These are phyloP conservation scores for Hirsutella minnesotensis DNA, from an alignment of 2,329 filamentous ascomycete genomes.

Conservation along the genomic window DNA sequence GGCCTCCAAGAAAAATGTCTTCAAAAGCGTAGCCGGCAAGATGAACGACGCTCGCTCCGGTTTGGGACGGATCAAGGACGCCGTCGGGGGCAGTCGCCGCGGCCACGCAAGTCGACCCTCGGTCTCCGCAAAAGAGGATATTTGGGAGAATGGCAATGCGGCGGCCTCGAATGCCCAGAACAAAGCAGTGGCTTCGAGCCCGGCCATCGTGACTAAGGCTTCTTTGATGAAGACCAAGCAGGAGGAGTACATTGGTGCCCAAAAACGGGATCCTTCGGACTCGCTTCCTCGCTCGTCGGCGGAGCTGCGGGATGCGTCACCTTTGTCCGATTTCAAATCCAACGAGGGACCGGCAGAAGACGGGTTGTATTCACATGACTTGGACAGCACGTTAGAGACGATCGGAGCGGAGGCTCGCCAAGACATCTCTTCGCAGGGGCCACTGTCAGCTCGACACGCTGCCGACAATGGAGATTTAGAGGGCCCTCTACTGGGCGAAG, in stretches of 20 bases:
- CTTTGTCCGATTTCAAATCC: constrained; percentile 13
- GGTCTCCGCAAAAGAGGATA: constrained; percentile 36
- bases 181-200: constrained; percentile 20
- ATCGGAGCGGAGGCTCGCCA: constrained; percentile 30
- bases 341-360: constrained; percentile 12
- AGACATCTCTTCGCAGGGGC: constrained; percentile 28
- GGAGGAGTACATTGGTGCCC: constrained; percentile 39
- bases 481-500: constrained; percentile 36
- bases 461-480: constrained; percentile 48
- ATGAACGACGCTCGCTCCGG: constrained; percentile 74
- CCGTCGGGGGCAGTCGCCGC: constrained; percentile 51
- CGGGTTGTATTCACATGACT: constrained; percentile 8
- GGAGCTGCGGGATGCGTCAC: constrained; percentile 14
- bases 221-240: constrained; percentile 56
- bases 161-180: constrained; percentile 7
- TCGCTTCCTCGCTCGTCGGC: constrained; percentile 12
- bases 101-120: constrained; percentile 43
- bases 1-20: constrained; percentile 51
- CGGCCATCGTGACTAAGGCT: constrained; percentile 31
- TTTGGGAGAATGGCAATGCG: constrained; percentile 18
- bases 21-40: constrained; percentile 69
- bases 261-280: constrained; percentile 24
- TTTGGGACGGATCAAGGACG: constrained; percentile 75
- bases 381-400: constrained; percentile 14
- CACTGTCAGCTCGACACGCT: constrained; percentile 47